Evolutionary conservation across 2,329 filamentous ascomycete species (phyloP).

Genomic region (Neurospora crassa): DNA sequence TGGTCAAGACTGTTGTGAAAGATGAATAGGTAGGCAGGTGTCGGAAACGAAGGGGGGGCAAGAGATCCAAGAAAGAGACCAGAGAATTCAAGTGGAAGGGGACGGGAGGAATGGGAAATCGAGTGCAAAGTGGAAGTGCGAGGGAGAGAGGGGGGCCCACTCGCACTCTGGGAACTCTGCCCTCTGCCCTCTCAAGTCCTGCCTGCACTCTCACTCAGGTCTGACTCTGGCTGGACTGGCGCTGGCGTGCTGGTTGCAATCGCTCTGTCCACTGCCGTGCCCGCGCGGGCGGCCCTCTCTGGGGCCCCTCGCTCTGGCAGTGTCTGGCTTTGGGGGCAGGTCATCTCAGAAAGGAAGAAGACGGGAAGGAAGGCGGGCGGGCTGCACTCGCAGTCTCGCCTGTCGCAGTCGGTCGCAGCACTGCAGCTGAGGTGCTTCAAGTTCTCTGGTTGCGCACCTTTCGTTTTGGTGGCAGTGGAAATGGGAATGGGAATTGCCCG

Average conservation of each 20-base stretch:
- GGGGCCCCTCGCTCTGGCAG: background rate
- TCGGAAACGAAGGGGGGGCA: background rate
- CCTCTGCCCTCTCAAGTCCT: background rate
- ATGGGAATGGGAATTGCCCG: background rate
- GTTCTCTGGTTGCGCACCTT: background rate
- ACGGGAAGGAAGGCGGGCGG: background rate
- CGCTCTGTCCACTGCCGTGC: background rate
- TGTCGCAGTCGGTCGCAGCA: background rate
- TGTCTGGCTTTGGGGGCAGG: background rate
- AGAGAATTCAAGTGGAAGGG: conserved; percentile 11
- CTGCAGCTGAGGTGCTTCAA: background rate
- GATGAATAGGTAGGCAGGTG: conserved; percentile 15
- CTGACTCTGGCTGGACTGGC: background rate
- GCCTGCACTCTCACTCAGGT: background rate
- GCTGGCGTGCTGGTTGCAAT: background rate
- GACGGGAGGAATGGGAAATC: conserved; percentile 15
- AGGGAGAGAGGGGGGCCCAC: conserved; percentile 20
- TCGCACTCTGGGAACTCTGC: background rate
- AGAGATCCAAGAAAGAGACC: conserved; percentile 10
- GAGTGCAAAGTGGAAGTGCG: conserved; percentile 11
- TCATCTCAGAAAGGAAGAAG: background rate
- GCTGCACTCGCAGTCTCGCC: background rate
- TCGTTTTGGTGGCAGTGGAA: background rate
- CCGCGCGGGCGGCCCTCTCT: background rate
- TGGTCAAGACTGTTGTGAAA: conserved; percentile 1